A percentile compares a stretch with the other conserved stretches of the same genome.
phyloP scores from a whole-genome alignment of 208 protist species.

The Crithidia bombi region DNA sequence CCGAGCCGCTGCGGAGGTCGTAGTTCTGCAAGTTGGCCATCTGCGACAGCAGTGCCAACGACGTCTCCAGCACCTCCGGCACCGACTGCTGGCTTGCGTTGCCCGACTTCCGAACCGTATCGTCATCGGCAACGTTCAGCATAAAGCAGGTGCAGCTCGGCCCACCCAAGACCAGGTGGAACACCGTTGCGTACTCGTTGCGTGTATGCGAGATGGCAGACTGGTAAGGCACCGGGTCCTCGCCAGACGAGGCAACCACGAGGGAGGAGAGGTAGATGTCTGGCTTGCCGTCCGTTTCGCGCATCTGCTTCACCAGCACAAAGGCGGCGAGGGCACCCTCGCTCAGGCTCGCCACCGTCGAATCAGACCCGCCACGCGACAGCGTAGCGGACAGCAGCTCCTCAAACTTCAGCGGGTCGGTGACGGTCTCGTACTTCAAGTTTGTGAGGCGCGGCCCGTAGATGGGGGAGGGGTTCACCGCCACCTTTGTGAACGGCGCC shows the following conservation, averaged over 20 bases:
- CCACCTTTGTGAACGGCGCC: constrained; percentile 51
- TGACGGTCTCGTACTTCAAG: constrained; percentile 60
- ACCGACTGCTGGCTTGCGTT: constrained; percentile 41
- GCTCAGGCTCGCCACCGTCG: constrained; percentile 45
- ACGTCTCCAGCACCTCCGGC: constrained; percentile 44
- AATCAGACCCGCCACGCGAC: constrained; percentile 39
- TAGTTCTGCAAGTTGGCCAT: constrained; percentile 70
- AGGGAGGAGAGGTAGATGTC: constrained; percentile 81
- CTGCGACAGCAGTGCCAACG: constrained; percentile 49
- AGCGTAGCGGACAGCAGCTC: constrained; percentile 56
- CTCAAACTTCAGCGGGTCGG: constrained; percentile 50
- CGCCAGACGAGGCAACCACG: constrained; percentile 56
- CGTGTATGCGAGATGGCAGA: constrained; percentile 42
- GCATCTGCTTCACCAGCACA: constrained; percentile 60
- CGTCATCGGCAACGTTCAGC: constrained; percentile 66
- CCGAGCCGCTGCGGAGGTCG: constrained; percentile 73
- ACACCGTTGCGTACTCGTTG: constrained; percentile 64
- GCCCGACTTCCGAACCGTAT: constrained; percentile 29
- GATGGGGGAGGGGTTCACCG: constrained; percentile 76
- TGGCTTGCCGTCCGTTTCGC: constrained; percentile 51
- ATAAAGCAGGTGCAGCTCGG: constrained; percentile 77
- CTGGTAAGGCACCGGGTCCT: constrained; percentile 59
- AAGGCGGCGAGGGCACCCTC: constrained; percentile 61
- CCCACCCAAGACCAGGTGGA: constrained; percentile 75
- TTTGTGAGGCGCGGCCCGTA: constrained; percentile 72